These are phyloP conservation scores for Discostella stelligera DNA, from an alignment of 352 stramenopile genomes.

Conservation along the genomic window DNA sequence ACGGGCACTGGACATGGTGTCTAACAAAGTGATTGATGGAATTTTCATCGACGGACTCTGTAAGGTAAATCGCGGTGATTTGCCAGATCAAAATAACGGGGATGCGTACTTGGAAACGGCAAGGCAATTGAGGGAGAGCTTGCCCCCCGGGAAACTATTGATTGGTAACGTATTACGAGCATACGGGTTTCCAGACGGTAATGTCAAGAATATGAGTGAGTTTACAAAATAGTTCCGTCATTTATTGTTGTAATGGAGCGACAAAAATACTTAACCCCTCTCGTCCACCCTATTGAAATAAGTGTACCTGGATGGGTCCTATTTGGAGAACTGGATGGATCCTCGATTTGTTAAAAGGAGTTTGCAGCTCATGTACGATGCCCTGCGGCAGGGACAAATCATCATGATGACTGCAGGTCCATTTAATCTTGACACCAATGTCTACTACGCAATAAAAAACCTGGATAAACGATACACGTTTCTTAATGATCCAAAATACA, in stretches of 20 bases:
- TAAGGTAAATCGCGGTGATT: conserved; percentile 12
- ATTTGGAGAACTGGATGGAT: conserved; percentile 36
- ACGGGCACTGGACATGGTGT: conserved; percentile 35
- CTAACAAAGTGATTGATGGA: conserved; percentile 41
- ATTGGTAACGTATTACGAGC: conserved; percentile 41
- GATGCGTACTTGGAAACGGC: conserved; percentile 32
- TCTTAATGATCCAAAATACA: conserved; percentile 12
- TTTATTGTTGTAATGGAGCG: background rate
- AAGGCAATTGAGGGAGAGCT: conserved; percentile 25
- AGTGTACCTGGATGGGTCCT: conserved; percentile 45
- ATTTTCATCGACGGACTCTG: conserved; percentile 45
- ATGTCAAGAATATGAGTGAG: conserved; percentile 6
- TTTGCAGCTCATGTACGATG: conserved; percentile 18
- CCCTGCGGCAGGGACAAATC: conserved; percentile 16
- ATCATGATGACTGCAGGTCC: conserved; percentile 32
- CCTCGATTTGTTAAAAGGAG: background rate
- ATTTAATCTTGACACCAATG: background rate
- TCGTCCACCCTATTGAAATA: background rate
- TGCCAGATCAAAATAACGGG: conserved; percentile 3
- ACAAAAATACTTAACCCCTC: conserved; percentile 24
- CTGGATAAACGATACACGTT: conserved; percentile 32
- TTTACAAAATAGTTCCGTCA: background rate
- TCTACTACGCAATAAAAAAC: conserved; percentile 7
- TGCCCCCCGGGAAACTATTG: conserved; percentile 34
- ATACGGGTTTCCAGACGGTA: conserved; percentile 13